These are phyloP conservation scores for Epithele typhae DNA, from an alignment of 768 basidiomycete genomes.

Conservation along the genomic window DNA sequence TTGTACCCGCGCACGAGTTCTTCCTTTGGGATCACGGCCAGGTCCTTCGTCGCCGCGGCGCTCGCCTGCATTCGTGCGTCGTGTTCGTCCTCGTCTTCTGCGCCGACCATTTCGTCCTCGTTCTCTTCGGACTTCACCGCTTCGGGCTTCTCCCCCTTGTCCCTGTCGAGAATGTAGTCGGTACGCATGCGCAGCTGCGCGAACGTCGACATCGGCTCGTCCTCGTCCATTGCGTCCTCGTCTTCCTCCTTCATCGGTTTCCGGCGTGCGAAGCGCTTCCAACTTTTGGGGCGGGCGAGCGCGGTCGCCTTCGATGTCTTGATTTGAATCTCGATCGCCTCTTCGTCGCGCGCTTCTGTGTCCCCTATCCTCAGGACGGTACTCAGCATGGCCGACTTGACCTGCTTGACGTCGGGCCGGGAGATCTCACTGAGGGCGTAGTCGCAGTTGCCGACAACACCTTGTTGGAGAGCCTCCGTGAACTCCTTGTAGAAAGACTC, in stretches of 20 bases:
- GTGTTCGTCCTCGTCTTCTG: constrained; percentile 29
- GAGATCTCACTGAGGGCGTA: constrained; percentile 58
- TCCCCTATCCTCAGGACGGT: constrained; percentile 79
- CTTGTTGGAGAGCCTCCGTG: constrained; percentile 36
- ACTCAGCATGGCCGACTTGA: constrained; percentile 61
- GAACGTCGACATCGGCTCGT: constrained; percentile 39
- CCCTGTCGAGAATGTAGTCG: constrained; percentile 56
- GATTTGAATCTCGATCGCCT: constrained; percentile 70
- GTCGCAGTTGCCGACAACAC: constrained; percentile 59
- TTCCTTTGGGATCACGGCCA: constrained; percentile 68
- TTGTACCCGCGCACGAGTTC: constrained; percentile 80
- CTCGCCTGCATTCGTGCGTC: constrained; percentile 23
- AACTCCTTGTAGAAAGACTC: constrained; percentile 67
- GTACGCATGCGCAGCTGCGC: constrained; percentile 39
- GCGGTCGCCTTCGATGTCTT: constrained; percentile 81
- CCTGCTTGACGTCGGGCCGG: constrained; percentile 58
- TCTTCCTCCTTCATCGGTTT: constrained; percentile 25
- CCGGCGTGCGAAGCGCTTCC: constrained; percentile 70
- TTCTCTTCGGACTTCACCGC: constrained; percentile 18
- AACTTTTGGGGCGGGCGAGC: constrained; percentile 59
- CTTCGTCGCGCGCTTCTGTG: constrained; percentile 54
- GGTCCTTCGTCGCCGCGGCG: constrained; percentile 6
- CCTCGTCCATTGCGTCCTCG: constrained; percentile 22
- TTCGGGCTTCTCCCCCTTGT: constrained; percentile 34
- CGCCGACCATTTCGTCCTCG: constrained; percentile 15